Evolutionary conservation across 768 basidiomycete species (phyloP).

Genomic region (Russula sp.): DNA sequence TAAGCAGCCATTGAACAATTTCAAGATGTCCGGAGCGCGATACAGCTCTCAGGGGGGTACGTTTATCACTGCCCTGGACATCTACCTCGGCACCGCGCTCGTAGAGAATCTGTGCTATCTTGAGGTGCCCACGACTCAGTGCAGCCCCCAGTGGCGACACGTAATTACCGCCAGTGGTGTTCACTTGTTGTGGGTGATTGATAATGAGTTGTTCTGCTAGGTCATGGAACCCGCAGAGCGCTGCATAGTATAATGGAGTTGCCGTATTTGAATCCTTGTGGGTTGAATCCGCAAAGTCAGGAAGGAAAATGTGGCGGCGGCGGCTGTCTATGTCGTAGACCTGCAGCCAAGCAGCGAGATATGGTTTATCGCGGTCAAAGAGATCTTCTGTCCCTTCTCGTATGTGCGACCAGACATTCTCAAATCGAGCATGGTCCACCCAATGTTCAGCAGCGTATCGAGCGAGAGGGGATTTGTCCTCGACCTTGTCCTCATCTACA

Average conservation of each 20-base stretch:
- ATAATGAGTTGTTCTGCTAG: background rate
- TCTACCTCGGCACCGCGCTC: background rate
- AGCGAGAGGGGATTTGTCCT: background rate
- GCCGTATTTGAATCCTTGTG: background rate
- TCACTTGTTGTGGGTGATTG: background rate
- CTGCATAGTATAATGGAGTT: background rate
- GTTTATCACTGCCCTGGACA: background rate
- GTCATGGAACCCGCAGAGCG: background rate
- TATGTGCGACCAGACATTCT: background rate
- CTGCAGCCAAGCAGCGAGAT: background rate
- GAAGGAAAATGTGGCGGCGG: too few species aligned
- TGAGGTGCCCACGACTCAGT: background rate
- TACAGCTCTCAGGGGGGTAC: background rate
- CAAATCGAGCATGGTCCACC: background rate
- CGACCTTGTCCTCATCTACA: background rate
- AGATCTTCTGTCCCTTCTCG: background rate
- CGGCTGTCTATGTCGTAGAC: background rate
- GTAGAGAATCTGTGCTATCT: background rate
- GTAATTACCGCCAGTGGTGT: background rate
- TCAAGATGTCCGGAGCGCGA: background rate
- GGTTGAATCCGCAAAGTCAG: too few species aligned
- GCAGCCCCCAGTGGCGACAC: constrained; percentile 2
- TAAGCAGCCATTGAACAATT: background rate
- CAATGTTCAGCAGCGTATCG: background rate
- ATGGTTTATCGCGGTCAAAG: background rate